phyloP scores from a whole-genome alignment of 2,329 filamentous ascomycete species.

The Dothidotthia symphoricarpi region DNA sequence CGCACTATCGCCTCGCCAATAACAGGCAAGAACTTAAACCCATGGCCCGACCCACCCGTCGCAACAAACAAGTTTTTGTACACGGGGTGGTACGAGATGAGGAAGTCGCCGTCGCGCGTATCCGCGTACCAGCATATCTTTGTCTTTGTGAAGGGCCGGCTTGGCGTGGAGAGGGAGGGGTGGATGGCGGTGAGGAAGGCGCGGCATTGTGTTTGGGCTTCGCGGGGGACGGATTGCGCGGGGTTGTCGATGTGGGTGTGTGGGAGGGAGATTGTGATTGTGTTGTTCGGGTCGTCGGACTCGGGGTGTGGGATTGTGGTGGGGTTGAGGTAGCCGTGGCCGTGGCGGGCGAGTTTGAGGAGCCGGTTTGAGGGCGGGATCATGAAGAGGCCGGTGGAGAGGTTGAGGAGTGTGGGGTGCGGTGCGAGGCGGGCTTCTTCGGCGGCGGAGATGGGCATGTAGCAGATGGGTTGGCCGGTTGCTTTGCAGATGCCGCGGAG shows the following conservation, averaged over 20 bases:
- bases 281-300: slow-evolving; percentile 28
- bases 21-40: slow-evolving; percentile 61
- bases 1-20: slow-evolving; percentile 57
- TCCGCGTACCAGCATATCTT: slow-evolving; percentile 59
- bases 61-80: slow-evolving; percentile 57
- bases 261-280: slow-evolving; percentile 50
- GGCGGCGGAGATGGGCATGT: slow-evolving; percentile 68
- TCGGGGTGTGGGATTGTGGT: slow-evolving; percentile 50
- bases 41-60: slow-evolving; percentile 62
- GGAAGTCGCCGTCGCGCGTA: slow-evolving; percentile 55
- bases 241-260: slow-evolving; percentile 54
- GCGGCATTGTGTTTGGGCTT: slow-evolving; percentile 34
- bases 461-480: slow-evolving; percentile 78
- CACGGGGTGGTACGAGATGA: slow-evolving; percentile 53
- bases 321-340: slow-evolving; percentile 52
- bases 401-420: slow-evolving; percentile 71
- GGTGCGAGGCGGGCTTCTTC: slow-evolving; percentile 66
- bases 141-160: slow-evolving; percentile 47
- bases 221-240: slow-evolving; percentile 30
- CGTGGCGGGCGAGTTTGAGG: slow-evolving; percentile 53
- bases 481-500: slow-evolving; percentile 72
- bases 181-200: slow-evolving; percentile 32
- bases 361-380: slow-evolving; percentile 60
- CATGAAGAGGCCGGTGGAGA: slow-evolving; percentile 70
- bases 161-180: slow-evolving; percentile 32